phyloP scores from a whole-genome alignment of 1,284 basidiomycete genomes.

The Ceratobasidium sp. region DNA sequence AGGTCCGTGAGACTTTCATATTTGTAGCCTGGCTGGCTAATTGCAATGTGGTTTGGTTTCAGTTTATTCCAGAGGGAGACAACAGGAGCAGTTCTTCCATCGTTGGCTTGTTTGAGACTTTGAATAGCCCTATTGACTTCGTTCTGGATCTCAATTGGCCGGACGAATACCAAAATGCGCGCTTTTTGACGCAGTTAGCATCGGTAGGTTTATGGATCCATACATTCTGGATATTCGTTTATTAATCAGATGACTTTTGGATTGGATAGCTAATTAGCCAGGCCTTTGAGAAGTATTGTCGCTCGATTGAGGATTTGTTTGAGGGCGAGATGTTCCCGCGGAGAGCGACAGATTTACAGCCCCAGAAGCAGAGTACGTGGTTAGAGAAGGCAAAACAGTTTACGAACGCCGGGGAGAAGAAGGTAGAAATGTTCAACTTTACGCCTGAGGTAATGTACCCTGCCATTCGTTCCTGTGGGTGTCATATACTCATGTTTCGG shows the following conservation, averaged over 20 bases:
- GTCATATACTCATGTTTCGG: neutral
- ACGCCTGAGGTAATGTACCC: slow-evolving; percentile 65
- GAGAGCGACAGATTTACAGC: slow-evolving; percentile 73
- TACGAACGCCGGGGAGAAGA: slow-evolving; percentile 83
- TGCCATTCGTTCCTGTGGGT: neutral
- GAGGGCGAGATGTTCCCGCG: slow-evolving; percentile 95
- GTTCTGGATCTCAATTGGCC: slow-evolving; percentile 93
- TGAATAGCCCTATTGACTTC: slow-evolving; percentile 91
- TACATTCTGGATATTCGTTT: neutral
- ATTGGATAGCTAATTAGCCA: slow-evolving; percentile 85
- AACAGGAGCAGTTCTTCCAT: slow-evolving; percentile 96
- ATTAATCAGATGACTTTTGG: slow-evolving; percentile 1
- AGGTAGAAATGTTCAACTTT: slow-evolving; percentile 95
- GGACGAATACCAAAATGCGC: slow-evolving; percentile 88
- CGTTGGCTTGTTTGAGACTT: slow-evolving; percentile 94
- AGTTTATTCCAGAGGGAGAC: slow-evolving; percentile 88
- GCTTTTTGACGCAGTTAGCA: slow-evolving; percentile 89
- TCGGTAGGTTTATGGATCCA: slow-evolving; percentile 67
- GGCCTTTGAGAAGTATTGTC: slow-evolving; percentile 93
- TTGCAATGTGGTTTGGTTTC: slow-evolving; percentile 20
- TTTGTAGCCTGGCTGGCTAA: no score
- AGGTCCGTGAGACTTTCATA: slow-evolving; percentile 67
- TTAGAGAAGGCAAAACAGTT: slow-evolving; percentile 92
- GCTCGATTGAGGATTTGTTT: slow-evolving; percentile 89
- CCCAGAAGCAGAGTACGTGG: slow-evolving; percentile 89